Base-by-base conservation (phyloP, 2,329 filamentous ascomycete species). In the Penicillium sp. region DNA sequence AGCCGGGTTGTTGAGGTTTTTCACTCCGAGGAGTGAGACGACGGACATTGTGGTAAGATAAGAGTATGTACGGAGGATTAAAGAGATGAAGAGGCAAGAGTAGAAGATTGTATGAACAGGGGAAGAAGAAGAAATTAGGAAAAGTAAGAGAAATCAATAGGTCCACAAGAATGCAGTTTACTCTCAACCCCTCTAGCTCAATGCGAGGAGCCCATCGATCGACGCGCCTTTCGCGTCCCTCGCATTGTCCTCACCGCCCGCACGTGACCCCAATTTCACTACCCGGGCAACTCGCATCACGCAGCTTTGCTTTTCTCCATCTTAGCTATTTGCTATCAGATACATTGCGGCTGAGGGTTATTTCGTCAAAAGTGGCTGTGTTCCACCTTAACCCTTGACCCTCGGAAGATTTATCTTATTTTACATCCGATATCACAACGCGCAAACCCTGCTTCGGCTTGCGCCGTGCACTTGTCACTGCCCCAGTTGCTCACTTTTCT, bases 1-100 rank as follows among this genome's bases (percentile, higher is more conserved):
- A 69, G 94, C 92, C 70, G 94, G 94, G 80, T 99, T 99, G 84
- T 99, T 97, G 74, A 91, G 83, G 67, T 99, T 90, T 77, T 94
- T 90, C 69, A 99, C 94, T 71, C 93, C 93, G 65, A 99, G 85
- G 57, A 99, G 87, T 66, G 92, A 96, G 62, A 99, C 92, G 72
- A 97, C 90, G 72, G 94, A 97, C 94, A 97, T 97, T 64, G 72
- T 83, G 78, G 57, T 63, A 60, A 50, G 59, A 58, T 51, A 54
- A 54, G 47, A 30, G 41, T 64, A 61, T 65, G 60, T 65, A 59
- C 55, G 55, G 22, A 16, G 33, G 22, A 25, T 33, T 52, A 43
- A 35, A 56, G 49, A 49, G 56, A 44, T 54, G 58, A 45, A 51
- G 42, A 54, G 14, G 55, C 43, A 51, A 42, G 26, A 55, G 62